Conservation (phyloP, 257 asterid genomes). For the Solanum piurae region DNA sequence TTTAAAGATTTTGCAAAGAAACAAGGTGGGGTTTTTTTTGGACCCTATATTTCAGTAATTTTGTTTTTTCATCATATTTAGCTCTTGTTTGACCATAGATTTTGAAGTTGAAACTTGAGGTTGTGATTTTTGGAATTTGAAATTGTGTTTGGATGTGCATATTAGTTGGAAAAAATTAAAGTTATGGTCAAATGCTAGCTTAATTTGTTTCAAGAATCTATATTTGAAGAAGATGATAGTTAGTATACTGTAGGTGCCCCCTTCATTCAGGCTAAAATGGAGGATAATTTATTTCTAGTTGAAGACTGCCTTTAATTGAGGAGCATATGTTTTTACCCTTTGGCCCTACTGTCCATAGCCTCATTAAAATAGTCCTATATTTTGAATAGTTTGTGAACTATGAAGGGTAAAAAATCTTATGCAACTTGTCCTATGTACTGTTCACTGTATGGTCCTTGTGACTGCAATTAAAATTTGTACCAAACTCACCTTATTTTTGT, state of each 20-base stretch:
- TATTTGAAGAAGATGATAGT: neutral
- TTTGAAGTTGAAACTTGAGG: neutral
- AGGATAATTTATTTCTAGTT: neutral
- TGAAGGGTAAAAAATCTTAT: neutral
- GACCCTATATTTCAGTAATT: neutral
- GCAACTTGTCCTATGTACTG: slow-evolving; percentile 8
- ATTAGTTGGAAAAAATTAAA: neutral
- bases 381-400: neutral
- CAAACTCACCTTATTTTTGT: slow-evolving; percentile 15
- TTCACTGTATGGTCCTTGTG: slow-evolving; percentile 22
- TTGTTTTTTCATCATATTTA: neutral
- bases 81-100: neutral
- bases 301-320: slow-evolving; percentile 25
- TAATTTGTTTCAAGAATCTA: neutral
- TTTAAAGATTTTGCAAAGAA: neutral
- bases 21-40: neutral
- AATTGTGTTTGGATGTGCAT: neutral
- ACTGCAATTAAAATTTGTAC: slow-evolving; percentile 12
- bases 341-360: slow-evolving; percentile 27
- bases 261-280: neutral
- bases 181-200: neutral
- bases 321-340: neutral
- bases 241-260: neutral
- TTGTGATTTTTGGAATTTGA: neutral
- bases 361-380: slow-evolving; percentile 1